A percentile compares a stretch with the other conserved stretches of the same genome.
phyloP scores from a whole-genome alignment of 31 red algal genomes.

The Pterothamnion heteromorphum region DNA sequence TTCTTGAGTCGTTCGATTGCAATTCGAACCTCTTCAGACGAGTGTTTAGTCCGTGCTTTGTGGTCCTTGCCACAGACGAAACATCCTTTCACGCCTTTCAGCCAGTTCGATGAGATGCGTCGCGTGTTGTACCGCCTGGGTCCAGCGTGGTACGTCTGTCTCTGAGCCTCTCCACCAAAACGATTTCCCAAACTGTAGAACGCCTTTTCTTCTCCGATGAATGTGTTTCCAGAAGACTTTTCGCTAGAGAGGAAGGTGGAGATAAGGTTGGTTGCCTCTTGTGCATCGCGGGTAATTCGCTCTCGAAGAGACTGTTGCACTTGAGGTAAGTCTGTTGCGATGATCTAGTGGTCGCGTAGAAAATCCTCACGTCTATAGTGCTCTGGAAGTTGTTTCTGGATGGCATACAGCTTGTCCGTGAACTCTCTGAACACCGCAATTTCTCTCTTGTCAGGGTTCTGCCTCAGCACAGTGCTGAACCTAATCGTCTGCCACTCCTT shows the following conservation, averaged over 20 bases:
- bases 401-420: not conserved
- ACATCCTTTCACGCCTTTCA: slow-evolving; percentile 33
- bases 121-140: not conserved
- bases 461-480: not conserved
- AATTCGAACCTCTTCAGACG: not conserved
- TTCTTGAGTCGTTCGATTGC: not conserved
- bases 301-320: slow-evolving; percentile 19
- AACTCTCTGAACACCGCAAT: slow-evolving; percentile 8
- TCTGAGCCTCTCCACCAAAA: slow-evolving; percentile 26
- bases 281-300: not conserved
- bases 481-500: not conserved
- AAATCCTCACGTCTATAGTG: not conserved
- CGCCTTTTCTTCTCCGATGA: not conserved
- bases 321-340: not conserved
- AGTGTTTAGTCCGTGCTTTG: not conserved
- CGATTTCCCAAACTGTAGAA: slow-evolving; percentile 20
- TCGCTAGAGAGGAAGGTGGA: slow-evolving; percentile 1
- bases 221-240: not conserved
- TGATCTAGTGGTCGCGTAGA: not conserved
- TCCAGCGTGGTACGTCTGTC: not conserved
- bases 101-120: not conserved
- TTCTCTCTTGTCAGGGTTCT: slow-evolving; percentile 12
- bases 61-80: slow-evolving; percentile 41
- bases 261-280: not conserved
- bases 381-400: not conserved